Evolutionary conservation across 441 rosid genomes (phyloP), one percentile per base, ranked within the genome.

Genomic region (Syzygium malaccense): DNA sequence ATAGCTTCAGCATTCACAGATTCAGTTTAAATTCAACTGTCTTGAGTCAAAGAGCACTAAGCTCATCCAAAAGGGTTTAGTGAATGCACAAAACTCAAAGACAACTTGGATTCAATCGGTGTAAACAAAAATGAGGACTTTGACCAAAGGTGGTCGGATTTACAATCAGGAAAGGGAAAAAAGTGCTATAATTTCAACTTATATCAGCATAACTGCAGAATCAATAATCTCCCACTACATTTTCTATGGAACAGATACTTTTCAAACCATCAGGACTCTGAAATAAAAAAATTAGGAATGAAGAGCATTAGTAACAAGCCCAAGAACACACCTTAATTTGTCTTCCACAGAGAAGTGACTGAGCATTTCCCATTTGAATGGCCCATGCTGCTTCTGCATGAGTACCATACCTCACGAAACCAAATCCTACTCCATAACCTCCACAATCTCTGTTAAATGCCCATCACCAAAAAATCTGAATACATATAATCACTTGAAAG

Each of bases 241-340:
- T 71, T 71, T 71, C 1, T 6, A 71, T 0, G 3, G 49, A 71
- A 71, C 3, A 37, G 28, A 71, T 5, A 37, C 3, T 5, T 71
- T 71, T 20, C 49, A 1, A 71, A 37, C 14, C 1, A 71, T 71
- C 49, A 71, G 17, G 28, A 37, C 49, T 3, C n/a, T 32, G 4
- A 11, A 71, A 71, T 0, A 5, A 71, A 37, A 60, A 71, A 13
- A 5, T 4, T 0, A 11, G 28, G 12, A 37, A 71, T 37, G 80
- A 11, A 49, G 86, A 53, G 79, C 15, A 62, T 18, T 28, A 7
- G 55, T 32, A 32, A 55, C 32, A 53, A 17, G n/a, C 10, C 49
- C 23, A 86, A 13, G 37, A 17, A 48, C 68, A 25, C 85, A 98
- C 99, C 98, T 98, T 98, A 71, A 97, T 95, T 93, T 93, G 99